phyloP scores from a whole-genome alignment of 768 basidiomycete species.

The Kwoniella pini region DNA sequence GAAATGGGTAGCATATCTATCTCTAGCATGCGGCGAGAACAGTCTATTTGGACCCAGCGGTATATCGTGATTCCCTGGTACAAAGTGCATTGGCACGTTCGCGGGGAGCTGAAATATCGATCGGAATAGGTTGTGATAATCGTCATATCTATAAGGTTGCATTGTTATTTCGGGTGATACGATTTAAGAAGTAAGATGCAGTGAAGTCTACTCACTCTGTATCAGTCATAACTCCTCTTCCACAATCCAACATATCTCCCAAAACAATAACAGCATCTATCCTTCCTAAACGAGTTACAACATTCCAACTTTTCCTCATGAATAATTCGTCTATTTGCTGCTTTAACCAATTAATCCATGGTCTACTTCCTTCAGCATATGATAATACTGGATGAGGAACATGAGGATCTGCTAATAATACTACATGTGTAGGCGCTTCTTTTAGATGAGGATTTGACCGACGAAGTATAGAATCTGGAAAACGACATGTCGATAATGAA shows the following conservation, averaged over 20 bases:
- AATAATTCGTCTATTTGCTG: conserved; percentile 76
- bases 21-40: conserved; percentile 60
- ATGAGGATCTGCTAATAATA: conserved; percentile 88
- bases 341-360: conserved; percentile 63
- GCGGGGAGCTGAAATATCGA: conserved; percentile 65
- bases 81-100: conserved; percentile 64
- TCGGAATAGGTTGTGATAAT: conserved; percentile 68
- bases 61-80: conserved; percentile 90
- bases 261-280: conserved; percentile 79
- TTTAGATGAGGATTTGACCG: conserved; percentile 20
- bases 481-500: conserved; percentile 43
- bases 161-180: too few relatives aligned
- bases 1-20: conserved; percentile 73
- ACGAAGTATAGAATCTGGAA: conserved; percentile 43
- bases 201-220: conserved; percentile 63
- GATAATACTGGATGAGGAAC: conserved; percentile 70
- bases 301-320: conserved; percentile 80
- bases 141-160: conserved; percentile 84
- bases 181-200: too few relatives aligned
- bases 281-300: conserved; percentile 60
- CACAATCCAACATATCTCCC: conserved; percentile 91
- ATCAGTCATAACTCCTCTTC: conserved; percentile 65
- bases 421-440: conserved; percentile 61
- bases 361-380: conserved; percentile 63
- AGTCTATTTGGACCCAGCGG: conserved; percentile 60